Evolutionary conservation across 306 rosid genomes (phyloP), one percentile per base, ranked within the genome.

Genomic region (Quercus dentata): DNA sequence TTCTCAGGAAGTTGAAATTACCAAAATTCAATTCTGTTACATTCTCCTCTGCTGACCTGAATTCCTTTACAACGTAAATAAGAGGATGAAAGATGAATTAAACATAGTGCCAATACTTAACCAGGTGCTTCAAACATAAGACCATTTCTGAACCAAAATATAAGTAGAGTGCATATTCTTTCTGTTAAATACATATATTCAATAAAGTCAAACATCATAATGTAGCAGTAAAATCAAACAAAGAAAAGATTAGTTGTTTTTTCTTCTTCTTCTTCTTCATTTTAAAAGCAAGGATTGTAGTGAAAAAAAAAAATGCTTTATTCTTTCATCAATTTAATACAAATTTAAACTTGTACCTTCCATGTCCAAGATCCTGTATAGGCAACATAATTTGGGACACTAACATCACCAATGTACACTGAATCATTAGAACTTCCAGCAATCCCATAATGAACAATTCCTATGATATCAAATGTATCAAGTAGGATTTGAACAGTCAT

Each of bases 331-430:
- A 38, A 38, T 38, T 69, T 20, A 30, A 64, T n/a, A 41, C 15
- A 38, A 41, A 54, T 6, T 69, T 13, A 69, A 44, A 69, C 5
- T 14, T 44, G 74, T 70, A 78, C 81, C 76, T 57, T 56, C 81
- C 81, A 78, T 23, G 57, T 70, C 81, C 81, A 78, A 33, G 81
- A 78, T 21, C 59, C 41, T 8, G 81, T 78, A 38, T 56, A 70
- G 33, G 81, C 81, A 41, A 78, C 59, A 44, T 69, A 27, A 41
- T 6, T 69, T 57, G 76, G 81, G 19, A 78, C 70, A 41, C 69
- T 27, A 58, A 78, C 81, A 70, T 78, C 81, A 38, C 76, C 81
- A 35, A 78, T 3, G 73, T 62, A 35, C 25, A 69, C 38, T 49
- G 81, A 69, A 69, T 56, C 70, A 28, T 78, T 78, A 58, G 70